Evolutionary conservation across 371 early-diverging fungal species (phyloP).

Genomic region (Mucor saturninus): DNA sequence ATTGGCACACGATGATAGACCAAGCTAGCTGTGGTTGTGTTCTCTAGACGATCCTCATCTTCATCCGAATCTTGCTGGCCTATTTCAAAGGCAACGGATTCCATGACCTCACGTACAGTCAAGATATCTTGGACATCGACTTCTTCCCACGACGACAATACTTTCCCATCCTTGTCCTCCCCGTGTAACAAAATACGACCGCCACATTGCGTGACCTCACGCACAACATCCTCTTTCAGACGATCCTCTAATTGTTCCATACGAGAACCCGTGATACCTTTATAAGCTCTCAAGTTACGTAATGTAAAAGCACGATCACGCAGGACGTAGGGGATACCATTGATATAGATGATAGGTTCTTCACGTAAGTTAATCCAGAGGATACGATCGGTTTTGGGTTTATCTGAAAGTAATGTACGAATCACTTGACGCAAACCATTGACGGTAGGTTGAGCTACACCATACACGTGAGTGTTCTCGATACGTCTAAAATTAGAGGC

Average conservation of each 20-base stretch:
- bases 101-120: conserved; percentile 64
- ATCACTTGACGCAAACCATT: conserved; percentile 64
- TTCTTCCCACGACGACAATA: conserved; percentile 66
- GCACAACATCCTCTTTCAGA: conserved; percentile 70
- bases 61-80: conserved; percentile 14
- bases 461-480: conserved; percentile 54
- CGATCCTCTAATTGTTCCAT: conserved; percentile 73
- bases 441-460: conserved; percentile 76
- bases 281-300: conserved; percentile 70
- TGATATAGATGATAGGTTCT: conserved; percentile 79
- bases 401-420: conserved; percentile 33
- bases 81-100: conserved; percentile 36
- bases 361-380: conserved; percentile 80
- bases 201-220: conserved; percentile 60
- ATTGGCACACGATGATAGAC: conserved; percentile 65
- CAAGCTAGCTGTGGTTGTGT: not conserved
- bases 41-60: conserved; percentile 9
- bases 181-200: conserved; percentile 68
- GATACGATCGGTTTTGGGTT: conserved; percentile 37
- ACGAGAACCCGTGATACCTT: conserved; percentile 70
- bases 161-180: conserved; percentile 58
- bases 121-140: conserved; percentile 55
- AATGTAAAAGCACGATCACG: conserved; percentile 69
- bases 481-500: conserved; percentile 56
- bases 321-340: conserved; percentile 76